Evolutionary conservation across 2,329 filamentous ascomycete genomes (phyloP), one percentile per base, ranked within the genome.

Genomic region (Arthrocladium fulminans): DNA sequence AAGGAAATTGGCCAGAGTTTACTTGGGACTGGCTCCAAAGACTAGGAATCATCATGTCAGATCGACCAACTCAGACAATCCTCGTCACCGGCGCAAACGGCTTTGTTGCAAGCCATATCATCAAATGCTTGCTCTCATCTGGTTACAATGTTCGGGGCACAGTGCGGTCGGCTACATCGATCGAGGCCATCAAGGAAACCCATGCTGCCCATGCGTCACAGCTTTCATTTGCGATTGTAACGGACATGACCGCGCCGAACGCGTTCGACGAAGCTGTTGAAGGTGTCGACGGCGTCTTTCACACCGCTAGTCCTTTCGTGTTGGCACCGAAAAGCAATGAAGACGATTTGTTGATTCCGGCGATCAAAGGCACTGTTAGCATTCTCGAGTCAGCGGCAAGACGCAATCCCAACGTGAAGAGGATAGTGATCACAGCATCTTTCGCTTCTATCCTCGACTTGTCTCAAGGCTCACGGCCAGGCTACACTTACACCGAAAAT

Each of bases 61-160:
- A n/a, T n/a, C n/a, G n/a, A n/a, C n/a, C n/a, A n/a, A n/a, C n/a
- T n/a, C n/a, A n/a, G 6, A 48, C 32, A 6, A 62, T 64, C 4
- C 59, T 65, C 19, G 63, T 69, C 15, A 68, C 66, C 0, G 67
- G 67, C 15, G 63, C 65, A 32, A 69, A 67, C 43, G 66, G 66
- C 34, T 68, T 65, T 51, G 66, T 69, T 34, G 65, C 60, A 6
- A 63, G 60, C 19, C 56, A 60, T 9, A 58, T 66, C 5, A 60
- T 66, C 23, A 59, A 63, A 29, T 56, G 61, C 10, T 60, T 69
- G 20, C 61, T 75, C 15, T 47, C 62, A 1, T 57, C 60, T 2
- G 71, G 71, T 7, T 73, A 68, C 52, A 62, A 61, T 1, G 72
- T 75, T 15, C 67, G 70, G 12, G 72, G 71, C 1, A 70, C 69